Conservation (phyloP, 768 basidiomycete species). For the Boletus patriciae region DNA sequence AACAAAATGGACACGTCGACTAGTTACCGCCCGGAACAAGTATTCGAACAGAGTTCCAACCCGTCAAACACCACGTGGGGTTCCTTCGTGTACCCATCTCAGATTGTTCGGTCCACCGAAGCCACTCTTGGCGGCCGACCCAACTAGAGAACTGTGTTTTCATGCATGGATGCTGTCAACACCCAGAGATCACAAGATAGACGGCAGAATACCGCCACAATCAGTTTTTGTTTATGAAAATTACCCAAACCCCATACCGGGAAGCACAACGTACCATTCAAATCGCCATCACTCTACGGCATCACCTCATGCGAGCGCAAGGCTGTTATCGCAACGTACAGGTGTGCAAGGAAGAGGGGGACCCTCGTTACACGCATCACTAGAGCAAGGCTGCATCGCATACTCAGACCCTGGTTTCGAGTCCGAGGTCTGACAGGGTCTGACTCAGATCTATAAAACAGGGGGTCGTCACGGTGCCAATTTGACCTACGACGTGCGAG, state of each 20-base stretch:
- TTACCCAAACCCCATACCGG: slow-evolving; percentile 11
- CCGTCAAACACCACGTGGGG: neutral
- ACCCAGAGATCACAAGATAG: slow-evolving; percentile 1
- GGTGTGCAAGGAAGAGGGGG: too few species aligned
- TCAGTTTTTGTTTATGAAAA: slow-evolving; percentile 10
- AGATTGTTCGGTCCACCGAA: neutral
- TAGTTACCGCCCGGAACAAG: neutral
- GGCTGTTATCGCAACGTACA: neutral
- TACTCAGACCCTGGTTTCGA: slow-evolving; percentile 5
- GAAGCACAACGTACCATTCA: slow-evolving; percentile 2
- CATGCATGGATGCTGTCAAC: neutral
- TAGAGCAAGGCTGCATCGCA: neutral
- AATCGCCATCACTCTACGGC: slow-evolving; percentile 4
- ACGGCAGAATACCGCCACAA: slow-evolving; percentile 7
- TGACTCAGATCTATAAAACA: neutral
- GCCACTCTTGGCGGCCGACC: neutral
- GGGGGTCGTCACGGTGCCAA: neutral
- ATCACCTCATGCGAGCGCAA: slow-evolving; percentile 7
- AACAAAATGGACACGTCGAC: neutral
- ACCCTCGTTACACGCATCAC: neutral
- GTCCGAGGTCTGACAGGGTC: slow-evolving; percentile 8
- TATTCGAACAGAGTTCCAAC: neutral
- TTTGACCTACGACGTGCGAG: neutral
- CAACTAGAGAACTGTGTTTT: neutral
- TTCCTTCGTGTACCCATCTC: neutral